These are phyloP conservation scores for Proliferodiscus dingleyae DNA, from an alignment of 2,329 filamentous ascomycete genomes.

Conservation along the genomic window DNA sequence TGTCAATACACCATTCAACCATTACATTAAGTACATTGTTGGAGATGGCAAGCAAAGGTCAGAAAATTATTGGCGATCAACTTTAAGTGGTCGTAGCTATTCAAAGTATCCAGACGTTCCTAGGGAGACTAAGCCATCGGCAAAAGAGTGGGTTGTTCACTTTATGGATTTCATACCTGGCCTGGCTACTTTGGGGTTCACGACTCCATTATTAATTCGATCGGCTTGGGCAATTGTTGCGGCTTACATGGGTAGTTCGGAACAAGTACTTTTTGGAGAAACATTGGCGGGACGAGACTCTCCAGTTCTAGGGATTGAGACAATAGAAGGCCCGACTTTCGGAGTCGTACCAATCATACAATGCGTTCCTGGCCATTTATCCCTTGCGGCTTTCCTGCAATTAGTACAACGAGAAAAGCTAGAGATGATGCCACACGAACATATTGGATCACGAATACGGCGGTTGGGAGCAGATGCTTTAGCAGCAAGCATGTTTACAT, in stretches of 20 bases:
- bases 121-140: background rate
- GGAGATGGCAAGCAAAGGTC: slow-evolving; percentile 37
- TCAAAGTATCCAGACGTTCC: slow-evolving; percentile 33
- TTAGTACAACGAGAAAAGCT: slow-evolving; percentile 42
- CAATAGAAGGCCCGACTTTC: slow-evolving; percentile 41
- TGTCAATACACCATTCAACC: slow-evolving; percentile 36
- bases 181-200: slow-evolving; percentile 10
- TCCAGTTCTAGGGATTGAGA: slow-evolving; percentile 36
- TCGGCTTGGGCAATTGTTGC: slow-evolving; percentile 39
- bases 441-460: slow-evolving; percentile 25
- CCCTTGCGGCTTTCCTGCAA: slow-evolving; percentile 39
- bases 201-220: slow-evolving; percentile 22
- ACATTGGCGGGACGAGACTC: slow-evolving; percentile 40
- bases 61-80: slow-evolving; percentile 41
- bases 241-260: slow-evolving; percentile 34
- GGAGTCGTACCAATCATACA: slow-evolving; percentile 40
- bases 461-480: slow-evolving; percentile 20
- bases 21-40: slow-evolving; percentile 45
- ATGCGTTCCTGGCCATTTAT: slow-evolving; percentile 26
- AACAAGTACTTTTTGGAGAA: slow-evolving; percentile 41
- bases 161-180: slow-evolving; percentile 38
- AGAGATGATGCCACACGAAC: slow-evolving; percentile 38
- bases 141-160: slow-evolving; percentile 26
- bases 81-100: slow-evolving; percentile 39
- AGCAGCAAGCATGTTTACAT: slow-evolving; percentile 19